These are phyloP conservation scores for Vigna radiata DNA, from an alignment of 306 rosid genomes.

Conservation along the genomic window DNA sequence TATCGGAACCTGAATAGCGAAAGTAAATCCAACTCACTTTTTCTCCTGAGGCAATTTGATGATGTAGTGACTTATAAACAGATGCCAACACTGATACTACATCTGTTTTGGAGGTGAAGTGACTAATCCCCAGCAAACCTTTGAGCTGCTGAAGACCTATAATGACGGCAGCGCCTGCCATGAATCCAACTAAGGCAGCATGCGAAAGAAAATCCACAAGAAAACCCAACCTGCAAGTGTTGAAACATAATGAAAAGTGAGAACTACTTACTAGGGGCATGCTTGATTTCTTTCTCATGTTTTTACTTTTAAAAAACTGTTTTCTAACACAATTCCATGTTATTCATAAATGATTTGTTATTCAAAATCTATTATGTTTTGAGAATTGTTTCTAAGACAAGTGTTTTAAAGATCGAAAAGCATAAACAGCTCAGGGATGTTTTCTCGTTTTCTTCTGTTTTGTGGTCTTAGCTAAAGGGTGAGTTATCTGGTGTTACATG, in stretches of 20 bases:
- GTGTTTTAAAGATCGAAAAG: neutral
- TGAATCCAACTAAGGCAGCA: slow-evolving; percentile 92
- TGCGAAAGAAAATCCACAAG: slow-evolving; percentile 90
- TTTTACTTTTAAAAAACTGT: neutral
- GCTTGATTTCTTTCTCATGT: neutral
- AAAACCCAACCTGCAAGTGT: slow-evolving; percentile 73
- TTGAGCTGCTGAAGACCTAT: slow-evolving; percentile 90
- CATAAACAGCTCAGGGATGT: neutral
- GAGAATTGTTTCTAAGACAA: neutral
- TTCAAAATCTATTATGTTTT: neutral
- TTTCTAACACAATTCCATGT: neutral
- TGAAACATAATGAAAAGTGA: slow-evolving; percentile 28
- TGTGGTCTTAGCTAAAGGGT: neutral
- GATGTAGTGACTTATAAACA: slow-evolving; percentile 58
- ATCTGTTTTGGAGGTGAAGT: slow-evolving; percentile 77
- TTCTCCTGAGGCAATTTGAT: slow-evolving; percentile 40
- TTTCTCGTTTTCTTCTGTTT: neutral
- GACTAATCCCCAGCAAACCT: slow-evolving; percentile 71
- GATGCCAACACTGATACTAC: slow-evolving; percentile 66
- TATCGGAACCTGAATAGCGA: slow-evolving; percentile 10
- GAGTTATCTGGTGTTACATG: neutral
- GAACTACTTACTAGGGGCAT: slow-evolving; percentile 31
- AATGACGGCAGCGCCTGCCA: slow-evolving; percentile 89
- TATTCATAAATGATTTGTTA: neutral
- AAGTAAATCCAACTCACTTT: slow-evolving; percentile 46